These are phyloP conservation scores for Torulaspora globosa DNA, from an alignment of 1,139 yeast species.

Conservation along the genomic window DNA sequence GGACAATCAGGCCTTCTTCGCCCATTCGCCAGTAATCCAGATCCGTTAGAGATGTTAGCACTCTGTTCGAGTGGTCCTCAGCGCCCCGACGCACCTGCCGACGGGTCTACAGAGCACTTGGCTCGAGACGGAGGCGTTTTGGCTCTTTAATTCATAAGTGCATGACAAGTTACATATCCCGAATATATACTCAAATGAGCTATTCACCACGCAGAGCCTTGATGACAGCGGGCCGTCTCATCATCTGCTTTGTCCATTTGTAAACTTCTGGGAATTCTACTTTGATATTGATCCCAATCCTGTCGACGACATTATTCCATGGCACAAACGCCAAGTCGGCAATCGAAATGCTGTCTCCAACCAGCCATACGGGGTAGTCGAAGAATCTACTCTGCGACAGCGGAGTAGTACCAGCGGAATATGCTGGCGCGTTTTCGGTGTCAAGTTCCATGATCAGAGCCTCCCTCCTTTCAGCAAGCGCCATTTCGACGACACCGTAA, in stretches of 20 bases:
- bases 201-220: conserved; percentile 65
- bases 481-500: conserved; percentile 92
- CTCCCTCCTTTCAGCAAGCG: conserved; percentile 88
- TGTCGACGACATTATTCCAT: conserved; percentile 93
- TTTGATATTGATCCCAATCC: conserved; percentile 83
- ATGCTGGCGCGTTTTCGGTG: conserved; percentile 82
- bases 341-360: conserved; percentile 83
- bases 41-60: neutral
- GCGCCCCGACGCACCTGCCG: too few species aligned
- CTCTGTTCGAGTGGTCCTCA: neutral
- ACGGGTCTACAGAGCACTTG: too few species aligned
- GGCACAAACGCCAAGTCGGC: conserved; percentile 93
- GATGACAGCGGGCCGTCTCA: conserved; percentile 81
- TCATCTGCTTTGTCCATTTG: conserved; percentile 91
- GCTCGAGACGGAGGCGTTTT: too few species aligned
- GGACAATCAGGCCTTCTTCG: neutral
- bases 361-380: conserved; percentile 93
- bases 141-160: neutral
- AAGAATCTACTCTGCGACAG: conserved; percentile 79
- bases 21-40: neutral
- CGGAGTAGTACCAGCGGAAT: conserved; percentile 85
- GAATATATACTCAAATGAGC: conserved; percentile 2
- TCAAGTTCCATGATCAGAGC: conserved; percentile 87
- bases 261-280: conserved; percentile 92
- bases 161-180: conserved; percentile 2